phyloP scores from a whole-genome alignment of 768 basidiomycete genomes.

The Fistulinella prunicolor region DNA sequence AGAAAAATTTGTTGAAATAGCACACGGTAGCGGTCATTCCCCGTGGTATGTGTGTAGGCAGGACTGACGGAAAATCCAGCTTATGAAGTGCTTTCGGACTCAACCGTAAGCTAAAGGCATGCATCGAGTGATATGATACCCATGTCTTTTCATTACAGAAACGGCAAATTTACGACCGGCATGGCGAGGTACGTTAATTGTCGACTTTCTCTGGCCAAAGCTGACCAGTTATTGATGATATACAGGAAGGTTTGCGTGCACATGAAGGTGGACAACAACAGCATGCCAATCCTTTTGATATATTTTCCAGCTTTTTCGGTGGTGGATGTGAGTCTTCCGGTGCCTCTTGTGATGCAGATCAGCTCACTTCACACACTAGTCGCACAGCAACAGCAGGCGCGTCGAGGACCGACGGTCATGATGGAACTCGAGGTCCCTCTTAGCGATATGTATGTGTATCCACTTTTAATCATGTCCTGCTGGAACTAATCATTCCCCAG shows the following conservation, averaged over 20 bases:
- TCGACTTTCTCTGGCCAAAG: not conserved
- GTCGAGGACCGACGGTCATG: slow-evolving; percentile 71
- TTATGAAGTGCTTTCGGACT: slow-evolving; percentile 92
- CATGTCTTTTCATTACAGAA: slow-evolving; percentile 48
- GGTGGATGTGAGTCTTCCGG: slow-evolving; percentile 57
- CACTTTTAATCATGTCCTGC: not conserved
- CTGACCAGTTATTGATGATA: slow-evolving; percentile 12
- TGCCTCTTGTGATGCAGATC: not conserved
- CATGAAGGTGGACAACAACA: slow-evolving; percentile 81
- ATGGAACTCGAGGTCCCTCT: slow-evolving; percentile 85
- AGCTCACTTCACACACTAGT: slow-evolving; percentile 13
- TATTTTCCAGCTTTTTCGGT: slow-evolving; percentile 92
- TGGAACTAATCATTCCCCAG: slow-evolving; percentile 35
- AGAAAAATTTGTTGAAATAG: slow-evolving; percentile 86
- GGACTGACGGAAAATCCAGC: slow-evolving; percentile 43
- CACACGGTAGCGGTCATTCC: slow-evolving; percentile 60
- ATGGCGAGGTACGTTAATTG: slow-evolving; percentile 66
- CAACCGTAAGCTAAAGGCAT: slow-evolving; percentile 48
- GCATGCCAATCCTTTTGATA: slow-evolving; percentile 86
- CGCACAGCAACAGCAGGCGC: slow-evolving; percentile 53
- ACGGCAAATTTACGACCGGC: slow-evolving; percentile 89
- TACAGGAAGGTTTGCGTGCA: slow-evolving; percentile 84
- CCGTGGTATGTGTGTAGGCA: not conserved
- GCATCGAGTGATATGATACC: not conserved
- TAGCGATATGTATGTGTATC: slow-evolving; percentile 66